phyloP scores from a whole-genome alignment of 352 stramenopile genomes.

The Phytophthora tubulina region DNA sequence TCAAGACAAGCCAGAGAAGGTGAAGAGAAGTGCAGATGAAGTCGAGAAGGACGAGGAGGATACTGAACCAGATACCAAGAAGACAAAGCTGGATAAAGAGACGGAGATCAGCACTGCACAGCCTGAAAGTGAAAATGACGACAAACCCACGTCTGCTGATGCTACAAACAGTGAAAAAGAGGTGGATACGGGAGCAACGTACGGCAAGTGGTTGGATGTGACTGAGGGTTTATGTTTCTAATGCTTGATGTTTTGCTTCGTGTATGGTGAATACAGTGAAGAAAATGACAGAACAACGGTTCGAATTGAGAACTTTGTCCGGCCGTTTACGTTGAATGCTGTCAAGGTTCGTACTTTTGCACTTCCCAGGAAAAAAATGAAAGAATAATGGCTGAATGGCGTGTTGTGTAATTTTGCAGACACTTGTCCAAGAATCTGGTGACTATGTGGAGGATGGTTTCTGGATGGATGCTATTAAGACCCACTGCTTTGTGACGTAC shows the following conservation, averaged over 20 bases:
- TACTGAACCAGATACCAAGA: conserved; percentile 14
- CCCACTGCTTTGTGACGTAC: conserved; percentile 88
- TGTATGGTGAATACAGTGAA: conserved; percentile 13
- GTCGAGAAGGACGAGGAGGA: conserved; percentile 18
- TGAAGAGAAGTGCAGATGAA: conserved; percentile 29
- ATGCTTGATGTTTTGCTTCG: neutral
- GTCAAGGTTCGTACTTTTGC: conserved; percentile 59
- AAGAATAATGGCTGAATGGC: neutral
- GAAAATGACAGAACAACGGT: conserved; percentile 37
- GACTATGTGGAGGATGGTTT: conserved; percentile 78
- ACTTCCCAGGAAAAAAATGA: neutral
- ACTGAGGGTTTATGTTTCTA: conserved; percentile 1
- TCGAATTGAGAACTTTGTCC: conserved; percentile 79
- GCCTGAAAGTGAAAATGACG: conserved; percentile 30
- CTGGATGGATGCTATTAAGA: conserved; percentile 92
- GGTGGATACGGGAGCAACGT: conserved; percentile 15
- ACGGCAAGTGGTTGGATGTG: conserved; percentile 2
- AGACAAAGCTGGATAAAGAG: conserved; percentile 19
- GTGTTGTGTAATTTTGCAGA: conserved; percentile 32
- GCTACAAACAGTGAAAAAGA: conserved; percentile 14
- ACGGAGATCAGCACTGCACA: conserved; percentile 12
- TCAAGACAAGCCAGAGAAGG: neutral
- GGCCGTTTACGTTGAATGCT: conserved; percentile 79
- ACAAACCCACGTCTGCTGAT: conserved; percentile 13
- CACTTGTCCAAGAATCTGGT: conserved; percentile 63